These are phyloP conservation scores for Apostasia shenzhenica DNA, from an alignment of 106 monocot species.

Conservation along the genomic window DNA sequence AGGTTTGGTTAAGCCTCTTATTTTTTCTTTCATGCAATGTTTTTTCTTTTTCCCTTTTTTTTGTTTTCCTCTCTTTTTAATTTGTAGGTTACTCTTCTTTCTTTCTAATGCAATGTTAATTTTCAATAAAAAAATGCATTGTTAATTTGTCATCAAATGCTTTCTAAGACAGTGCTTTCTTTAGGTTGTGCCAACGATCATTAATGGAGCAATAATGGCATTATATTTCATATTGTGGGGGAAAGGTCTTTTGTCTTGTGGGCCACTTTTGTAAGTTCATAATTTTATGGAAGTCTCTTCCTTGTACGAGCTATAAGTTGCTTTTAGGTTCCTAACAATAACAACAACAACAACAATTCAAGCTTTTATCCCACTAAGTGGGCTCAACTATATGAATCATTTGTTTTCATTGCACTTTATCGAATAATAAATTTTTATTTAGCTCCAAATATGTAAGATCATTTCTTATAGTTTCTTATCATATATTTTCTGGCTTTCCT, in stretches of 20 bases:
- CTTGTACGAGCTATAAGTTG: no score
- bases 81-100: no score
- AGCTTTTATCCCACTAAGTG: no score
- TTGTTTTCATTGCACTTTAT: no score
- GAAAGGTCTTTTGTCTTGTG: constrained; percentile 89
- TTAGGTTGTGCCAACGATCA: constrained; percentile 79
- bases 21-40: background rate
- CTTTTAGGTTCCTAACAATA: no score
- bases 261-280: constrained; percentile 78
- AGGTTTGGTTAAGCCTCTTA: constrained; percentile 38
- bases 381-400: no score
- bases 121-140: background rate
- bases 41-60: background rate
- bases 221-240: constrained; percentile 85
- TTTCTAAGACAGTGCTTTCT: constrained; percentile 15
- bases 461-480: no score
- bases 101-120: background rate
- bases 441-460: no score
- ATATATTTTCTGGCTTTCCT: no score
- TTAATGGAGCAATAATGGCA: constrained; percentile 96
- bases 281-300: background rate
- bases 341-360: no score
- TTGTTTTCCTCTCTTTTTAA: no score
- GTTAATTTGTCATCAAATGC: background rate
- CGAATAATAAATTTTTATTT: no score